phyloP scores from a whole-genome alignment of 2,329 filamentous ascomycete species.

The Fusarium liriodendri region DNA sequence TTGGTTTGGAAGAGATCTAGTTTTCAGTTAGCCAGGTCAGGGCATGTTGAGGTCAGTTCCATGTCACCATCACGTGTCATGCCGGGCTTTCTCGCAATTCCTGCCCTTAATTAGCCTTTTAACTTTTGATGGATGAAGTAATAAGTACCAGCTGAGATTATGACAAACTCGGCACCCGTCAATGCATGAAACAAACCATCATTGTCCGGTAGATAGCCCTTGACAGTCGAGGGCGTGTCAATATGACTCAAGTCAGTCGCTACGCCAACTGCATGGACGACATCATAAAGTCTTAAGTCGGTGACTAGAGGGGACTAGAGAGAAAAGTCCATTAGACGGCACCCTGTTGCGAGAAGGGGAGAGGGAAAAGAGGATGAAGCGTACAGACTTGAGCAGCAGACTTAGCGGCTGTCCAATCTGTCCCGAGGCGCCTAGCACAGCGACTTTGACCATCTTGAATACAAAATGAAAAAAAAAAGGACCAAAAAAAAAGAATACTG shows the following conservation, averaged over 20 bases:
- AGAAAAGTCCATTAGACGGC: neutral
- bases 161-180: constrained; percentile 76
- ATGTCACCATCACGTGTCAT: constrained; percentile 75
- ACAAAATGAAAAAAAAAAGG: neutral
- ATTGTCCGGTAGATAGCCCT: constrained; percentile 73
- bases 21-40: neutral
- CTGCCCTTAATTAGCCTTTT: constrained; percentile 44
- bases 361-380: neutral
- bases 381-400: constrained; percentile 7
- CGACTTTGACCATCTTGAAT: constrained; percentile 1
- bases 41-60: neutral
- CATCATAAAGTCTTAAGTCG: constrained; percentile 27
- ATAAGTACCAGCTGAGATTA: constrained; percentile 70
- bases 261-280: constrained; percentile 63
- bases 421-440: constrained; percentile 7
- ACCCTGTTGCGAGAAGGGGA: neutral
- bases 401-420: constrained; percentile 12
- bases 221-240: constrained; percentile 81
- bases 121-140: neutral
- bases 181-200: constrained; percentile 72
- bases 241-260: constrained; percentile 83
- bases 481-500: no score
- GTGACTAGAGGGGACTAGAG: constrained; percentile 7
- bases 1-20: constrained; percentile 77
- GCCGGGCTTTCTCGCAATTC: constrained; percentile 83